Base-by-base conservation (phyloP, 1,284 basidiomycete species). In the Ganoderma boninense region DNA sequence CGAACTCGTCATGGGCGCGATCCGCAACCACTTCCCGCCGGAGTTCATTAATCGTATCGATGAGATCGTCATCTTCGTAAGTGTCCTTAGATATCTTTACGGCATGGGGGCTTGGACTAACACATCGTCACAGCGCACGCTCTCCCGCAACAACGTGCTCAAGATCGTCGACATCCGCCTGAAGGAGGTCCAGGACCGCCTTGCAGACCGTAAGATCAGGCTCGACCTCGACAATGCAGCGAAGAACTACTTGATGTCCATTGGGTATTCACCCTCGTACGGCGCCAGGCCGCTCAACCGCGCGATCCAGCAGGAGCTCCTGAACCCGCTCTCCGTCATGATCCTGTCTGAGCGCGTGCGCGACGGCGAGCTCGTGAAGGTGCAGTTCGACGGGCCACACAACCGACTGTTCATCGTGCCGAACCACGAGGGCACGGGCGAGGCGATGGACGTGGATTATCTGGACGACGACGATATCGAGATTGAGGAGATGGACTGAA, bases 21-120 rank as follows among this genome's bases (percentile, higher is more conserved):
- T 98, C 64, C 90, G 92, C 74, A 82, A 82, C 1, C 94, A 95
- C 80, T 98, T 97, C 86, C 94, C 95, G 56, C 97, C 97, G 1
- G 97, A 99, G 81, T 94, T 98, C 76, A 85, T 97, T 79, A 97
- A 97, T 82, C 91, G 97, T 75, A 90, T 98, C 68, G 96, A 97
- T 80, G 95, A 96, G 71, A 92, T 94, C 68, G 88, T 95, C 75
- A 92, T 97, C 73, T 98, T 97, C 88, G 95, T 92, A 78, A 87
- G 91, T 87, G 66, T 52, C 63, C 63, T 49, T 38, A 35, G 64
- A 26, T 29, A n/a, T 62, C 60, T 69, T 61, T 18, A 18, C 69
- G 14, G 40, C 20, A 35, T 6, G 11, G 56, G 20, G 64, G 68
- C 42, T 46, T 32, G 40, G 75, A 68, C 77, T 81, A 72, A 82